Evolutionary conservation across 179 eudicot species (phyloP), one percentile per base, ranked within the genome.

Genomic region (Nepenthes alata): DNA sequence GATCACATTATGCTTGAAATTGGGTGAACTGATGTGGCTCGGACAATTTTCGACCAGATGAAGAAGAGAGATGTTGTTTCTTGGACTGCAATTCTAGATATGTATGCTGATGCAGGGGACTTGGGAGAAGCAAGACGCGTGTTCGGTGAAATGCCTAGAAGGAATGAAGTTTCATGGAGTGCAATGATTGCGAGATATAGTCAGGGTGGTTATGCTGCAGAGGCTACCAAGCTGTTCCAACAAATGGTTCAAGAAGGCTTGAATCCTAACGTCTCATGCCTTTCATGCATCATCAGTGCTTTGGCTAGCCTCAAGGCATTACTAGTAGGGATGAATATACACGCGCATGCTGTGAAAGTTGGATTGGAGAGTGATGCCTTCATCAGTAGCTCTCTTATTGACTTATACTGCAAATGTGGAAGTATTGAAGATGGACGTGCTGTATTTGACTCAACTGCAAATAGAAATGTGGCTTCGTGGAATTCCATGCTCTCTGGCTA

Each of bases 31-130:
- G 78, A 73, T 58, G 61, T 61, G 57, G 86, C 80, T 1, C 48
- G 71, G 73, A 75, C 44, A 55, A 65, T 72, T 55, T 81, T 78
- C 37, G 57, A 72, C 66, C 37, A 53, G 34, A 81, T 81, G 79
- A 71, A 72, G 62, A 47, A 61, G 11, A 78, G 58, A 68, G 83
- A 81, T 74, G 86, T 81, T 14, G 73, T 81, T 71, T 75, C 86
- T n/a, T 81, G 83, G 86, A 81, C 86, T 15, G 80, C 86, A 13
- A 81, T 81, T 9, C 69, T 81, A 6, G 86, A 78, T 66, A 64
- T 81, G 81, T 76, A 78, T 45, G 74, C 71, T 59, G 62, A 78
- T 66, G 70, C 14, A 58, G 83, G 81, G 5, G 70, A 81, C 67
- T 61, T 81, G 74, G 45, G 13, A 54, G 83, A 73, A 66, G 86